phyloP scores from a whole-genome alignment of 371 early-diverging fungal genomes.

The Mortierella sp. region DNA sequence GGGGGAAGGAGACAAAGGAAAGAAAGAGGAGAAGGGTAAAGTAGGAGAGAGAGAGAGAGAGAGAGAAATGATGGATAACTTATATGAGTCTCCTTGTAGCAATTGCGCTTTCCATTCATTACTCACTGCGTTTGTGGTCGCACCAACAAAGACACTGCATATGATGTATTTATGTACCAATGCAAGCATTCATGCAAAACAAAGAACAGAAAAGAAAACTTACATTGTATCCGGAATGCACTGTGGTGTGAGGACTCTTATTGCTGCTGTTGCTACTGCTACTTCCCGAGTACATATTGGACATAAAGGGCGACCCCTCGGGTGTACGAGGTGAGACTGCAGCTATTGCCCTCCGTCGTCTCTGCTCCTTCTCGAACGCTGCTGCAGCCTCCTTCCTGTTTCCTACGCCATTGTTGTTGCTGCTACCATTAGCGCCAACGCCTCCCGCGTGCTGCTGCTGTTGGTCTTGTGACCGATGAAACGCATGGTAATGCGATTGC shows the following conservation, averaged over 20 bases:
- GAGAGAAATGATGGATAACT: too few species aligned
- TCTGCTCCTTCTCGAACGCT: not conserved
- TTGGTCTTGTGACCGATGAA: slow-evolving; percentile 31
- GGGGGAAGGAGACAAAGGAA: not conserved
- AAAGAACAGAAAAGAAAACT: slow-evolving; percentile 7
- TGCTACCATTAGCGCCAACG: not conserved
- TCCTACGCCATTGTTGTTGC: not conserved
- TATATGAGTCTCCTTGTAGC: not conserved
- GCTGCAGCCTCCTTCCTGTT: not conserved
- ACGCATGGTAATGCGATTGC: slow-evolving; percentile 53
- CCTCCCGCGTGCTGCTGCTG: not conserved
- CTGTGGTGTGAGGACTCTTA: slow-evolving; percentile 27
- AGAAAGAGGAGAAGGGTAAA: not conserved
- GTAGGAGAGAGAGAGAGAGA: not conserved
- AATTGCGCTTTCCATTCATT: not conserved
- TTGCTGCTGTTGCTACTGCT: slow-evolving; percentile 11
- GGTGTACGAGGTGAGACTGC: slow-evolving; percentile 21
- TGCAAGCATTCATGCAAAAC: slow-evolving; percentile 13
- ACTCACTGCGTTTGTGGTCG: not conserved
- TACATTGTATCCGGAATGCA: slow-evolving; percentile 37
- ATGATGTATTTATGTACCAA: too few species aligned
- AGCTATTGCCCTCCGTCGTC: not conserved
- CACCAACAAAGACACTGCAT: too few species aligned
- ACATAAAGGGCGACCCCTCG: slow-evolving; percentile 12
- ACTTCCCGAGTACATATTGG: slow-evolving; percentile 9